Conservation (phyloP, 2,329 filamentous ascomycete species). For the Pseudopyricularia javanii region DNA sequence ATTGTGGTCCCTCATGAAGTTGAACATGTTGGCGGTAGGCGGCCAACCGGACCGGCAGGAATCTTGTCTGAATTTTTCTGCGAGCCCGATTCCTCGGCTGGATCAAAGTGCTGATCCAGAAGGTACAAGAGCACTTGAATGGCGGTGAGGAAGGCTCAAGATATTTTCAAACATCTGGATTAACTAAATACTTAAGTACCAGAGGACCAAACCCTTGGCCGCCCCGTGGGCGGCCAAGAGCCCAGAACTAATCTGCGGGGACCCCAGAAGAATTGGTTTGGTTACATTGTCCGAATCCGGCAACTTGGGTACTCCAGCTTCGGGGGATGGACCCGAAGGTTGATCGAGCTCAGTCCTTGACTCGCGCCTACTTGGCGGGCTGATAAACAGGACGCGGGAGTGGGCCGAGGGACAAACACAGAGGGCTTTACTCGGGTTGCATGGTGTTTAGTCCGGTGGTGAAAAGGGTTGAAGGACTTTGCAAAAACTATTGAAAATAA, state of each 20-base stretch:
- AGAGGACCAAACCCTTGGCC: neutral
- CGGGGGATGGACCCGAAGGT: neutral
- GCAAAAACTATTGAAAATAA: too few species aligned
- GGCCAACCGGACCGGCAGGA: neutral
- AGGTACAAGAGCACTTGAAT: too few species aligned
- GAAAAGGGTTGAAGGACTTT: too few species aligned
- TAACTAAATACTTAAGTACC: too few species aligned
- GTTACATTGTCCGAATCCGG: neutral
- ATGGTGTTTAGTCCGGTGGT: too few species aligned
- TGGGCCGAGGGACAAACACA: too few species aligned
- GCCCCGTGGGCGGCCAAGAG: neutral
- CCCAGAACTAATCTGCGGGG: neutral
- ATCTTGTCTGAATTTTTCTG: too few species aligned
- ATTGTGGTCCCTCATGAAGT: slow-evolving; percentile 7
- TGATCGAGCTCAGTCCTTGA: neutral
- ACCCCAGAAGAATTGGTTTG: neutral
- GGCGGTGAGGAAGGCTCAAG: too few species aligned
- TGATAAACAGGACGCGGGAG: neutral
- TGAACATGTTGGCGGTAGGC: neutral
- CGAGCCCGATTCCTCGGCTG: too few species aligned
- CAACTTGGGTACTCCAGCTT: neutral
- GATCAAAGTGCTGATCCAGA: too few species aligned
- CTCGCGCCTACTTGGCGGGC: neutral
- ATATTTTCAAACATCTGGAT: too few species aligned
- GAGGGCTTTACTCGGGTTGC: too few species aligned